Percentiles rank a stretch among this genome's conserved stretches.
Evolutionary conservation across 768 basidiomycete species (phyloP).

Genomic region (Boletus reticuloceps): DNA sequence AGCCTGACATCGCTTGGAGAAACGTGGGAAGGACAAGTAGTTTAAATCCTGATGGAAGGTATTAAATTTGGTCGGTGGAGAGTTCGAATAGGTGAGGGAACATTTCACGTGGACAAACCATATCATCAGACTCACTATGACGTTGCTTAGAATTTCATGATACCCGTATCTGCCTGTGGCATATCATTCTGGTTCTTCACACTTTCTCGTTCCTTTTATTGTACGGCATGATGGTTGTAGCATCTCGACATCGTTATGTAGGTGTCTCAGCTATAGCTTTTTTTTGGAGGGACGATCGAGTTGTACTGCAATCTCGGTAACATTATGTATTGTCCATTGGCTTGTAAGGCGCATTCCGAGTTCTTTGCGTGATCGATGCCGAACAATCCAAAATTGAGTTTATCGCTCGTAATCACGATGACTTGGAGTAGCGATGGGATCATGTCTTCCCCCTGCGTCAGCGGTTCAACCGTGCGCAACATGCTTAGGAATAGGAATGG

Average conservation of each 20-base stretch:
- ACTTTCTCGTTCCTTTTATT: neutral
- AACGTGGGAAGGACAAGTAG: slow-evolving; percentile 28
- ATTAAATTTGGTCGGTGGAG: slow-evolving; percentile 5
- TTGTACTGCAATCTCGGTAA: slow-evolving; percentile 4
- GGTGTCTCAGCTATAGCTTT: slow-evolving; percentile 8
- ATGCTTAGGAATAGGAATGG: too few relatives aligned
- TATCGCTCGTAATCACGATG: too few relatives aligned
- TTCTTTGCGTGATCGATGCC: too few relatives aligned
- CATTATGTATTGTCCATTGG: slow-evolving; percentile 4
- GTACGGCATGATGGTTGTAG: slow-evolving; percentile 11
- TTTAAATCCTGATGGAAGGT: slow-evolving; percentile 24
- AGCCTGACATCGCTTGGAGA: slow-evolving; percentile 22
- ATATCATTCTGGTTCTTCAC: neutral
- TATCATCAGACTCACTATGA: neutral
- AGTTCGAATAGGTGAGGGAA: slow-evolving; percentile 11
- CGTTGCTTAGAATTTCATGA: slow-evolving; percentile 7
- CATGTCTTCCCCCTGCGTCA: too few relatives aligned
- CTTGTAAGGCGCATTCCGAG: slow-evolving; percentile 1
- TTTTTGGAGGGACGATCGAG: neutral
- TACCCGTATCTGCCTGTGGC: slow-evolving; percentile 16
- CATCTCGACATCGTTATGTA: neutral
- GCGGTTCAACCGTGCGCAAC: too few relatives aligned
- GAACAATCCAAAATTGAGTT: neutral
- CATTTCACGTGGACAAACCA: neutral
- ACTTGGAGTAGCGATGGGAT: too few relatives aligned